These are phyloP conservation scores for Alternaria ethzedia DNA, from an alignment of 2,329 filamentous ascomycete genomes.

Conservation along the genomic window DNA sequence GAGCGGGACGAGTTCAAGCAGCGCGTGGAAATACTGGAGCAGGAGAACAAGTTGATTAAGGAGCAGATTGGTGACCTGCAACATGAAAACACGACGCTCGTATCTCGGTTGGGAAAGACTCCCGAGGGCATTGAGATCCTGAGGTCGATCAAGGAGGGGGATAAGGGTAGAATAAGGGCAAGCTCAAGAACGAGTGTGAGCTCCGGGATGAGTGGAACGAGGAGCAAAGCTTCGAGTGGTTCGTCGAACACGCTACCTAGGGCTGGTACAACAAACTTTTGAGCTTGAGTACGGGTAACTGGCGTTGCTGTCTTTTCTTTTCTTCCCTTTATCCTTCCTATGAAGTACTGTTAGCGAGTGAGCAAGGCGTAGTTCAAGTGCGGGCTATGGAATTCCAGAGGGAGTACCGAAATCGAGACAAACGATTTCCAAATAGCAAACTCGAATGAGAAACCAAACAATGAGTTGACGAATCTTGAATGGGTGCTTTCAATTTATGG, in stretches of 20 bases:
- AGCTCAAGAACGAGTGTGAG: conserved; percentile 33
- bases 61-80: conserved; percentile 63
- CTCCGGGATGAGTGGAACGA: conserved; percentile 28
- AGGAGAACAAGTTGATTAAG: conserved; percentile 59
- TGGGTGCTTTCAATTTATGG: not conserved
- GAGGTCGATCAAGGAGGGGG: conserved; percentile 36
- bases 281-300: not conserved
- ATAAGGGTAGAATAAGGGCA: conserved; percentile 29
- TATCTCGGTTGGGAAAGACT: conserved; percentile 51
- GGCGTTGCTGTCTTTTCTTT: not conserved
- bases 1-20: conserved; percentile 56
- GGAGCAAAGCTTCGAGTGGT: conserved; percentile 13
- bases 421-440: not conserved
- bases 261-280: conserved; percentile 18
- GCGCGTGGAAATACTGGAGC: conserved; percentile 55
- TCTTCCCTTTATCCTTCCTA: not conserved
- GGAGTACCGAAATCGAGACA: not conserved
- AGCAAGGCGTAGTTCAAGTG: not conserved
- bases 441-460: not conserved
- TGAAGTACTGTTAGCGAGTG: not conserved
- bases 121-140: conserved; percentile 45
- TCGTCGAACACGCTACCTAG: conserved; percentile 13
- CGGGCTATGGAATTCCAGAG: not conserved
- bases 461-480: not conserved
- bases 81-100: conserved; percentile 62